A percentile compares a stretch with the other conserved stretches of the same genome.
Evolutionary conservation across 768 basidiomycete species (phyloP).

Genomic region (Psilocybe azurescens): DNA sequence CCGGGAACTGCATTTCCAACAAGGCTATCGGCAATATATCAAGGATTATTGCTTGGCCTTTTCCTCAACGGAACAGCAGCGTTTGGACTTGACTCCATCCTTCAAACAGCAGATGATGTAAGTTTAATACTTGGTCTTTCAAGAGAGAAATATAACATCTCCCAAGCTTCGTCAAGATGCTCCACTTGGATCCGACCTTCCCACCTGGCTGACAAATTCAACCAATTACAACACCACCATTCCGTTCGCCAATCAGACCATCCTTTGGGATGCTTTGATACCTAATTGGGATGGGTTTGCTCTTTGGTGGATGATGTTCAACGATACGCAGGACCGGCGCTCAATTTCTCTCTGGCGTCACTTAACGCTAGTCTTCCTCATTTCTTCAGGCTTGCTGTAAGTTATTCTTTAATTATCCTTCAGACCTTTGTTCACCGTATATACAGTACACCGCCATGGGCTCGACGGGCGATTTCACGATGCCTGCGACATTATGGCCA

Average conservation of each 20-base stretch:
- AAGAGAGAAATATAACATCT: constrained; percentile 7
- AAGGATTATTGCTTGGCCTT: constrained; percentile 82
- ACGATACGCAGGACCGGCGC: constrained; percentile 68
- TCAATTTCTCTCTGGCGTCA: constrained; percentile 73
- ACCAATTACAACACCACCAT: constrained; percentile 63
- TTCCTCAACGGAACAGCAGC: constrained; percentile 82
- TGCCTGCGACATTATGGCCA: constrained; percentile 73
- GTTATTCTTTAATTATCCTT: constrained; percentile 26
- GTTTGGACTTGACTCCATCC: constrained; percentile 80
- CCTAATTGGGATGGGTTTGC: constrained; percentile 76
- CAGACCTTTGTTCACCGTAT: constrained; percentile 7
- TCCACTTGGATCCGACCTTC: constrained; percentile 68
- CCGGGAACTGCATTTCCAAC: constrained; percentile 86
- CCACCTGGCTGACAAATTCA: constrained; percentile 78
- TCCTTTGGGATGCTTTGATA: constrained; percentile 61
- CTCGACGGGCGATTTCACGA: constrained; percentile 76
- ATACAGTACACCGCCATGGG: constrained; percentile 53
- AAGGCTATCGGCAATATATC: constrained; percentile 77
- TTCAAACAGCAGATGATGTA: constrained; percentile 78
- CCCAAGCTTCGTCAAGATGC: constrained; percentile 76
- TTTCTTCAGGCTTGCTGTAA: constrained; percentile 81
- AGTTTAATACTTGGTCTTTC: constrained; percentile 23
- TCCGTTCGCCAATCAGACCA: constrained; percentile 55
- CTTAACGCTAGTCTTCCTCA: constrained; percentile 67
- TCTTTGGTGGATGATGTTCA: constrained; percentile 89